A percentile compares a stretch with the other conserved stretches of the same genome.
These are phyloP conservation scores for Huntiella decipiens DNA, from an alignment of 2,329 filamentous ascomycete species.

Conservation along the genomic window DNA sequence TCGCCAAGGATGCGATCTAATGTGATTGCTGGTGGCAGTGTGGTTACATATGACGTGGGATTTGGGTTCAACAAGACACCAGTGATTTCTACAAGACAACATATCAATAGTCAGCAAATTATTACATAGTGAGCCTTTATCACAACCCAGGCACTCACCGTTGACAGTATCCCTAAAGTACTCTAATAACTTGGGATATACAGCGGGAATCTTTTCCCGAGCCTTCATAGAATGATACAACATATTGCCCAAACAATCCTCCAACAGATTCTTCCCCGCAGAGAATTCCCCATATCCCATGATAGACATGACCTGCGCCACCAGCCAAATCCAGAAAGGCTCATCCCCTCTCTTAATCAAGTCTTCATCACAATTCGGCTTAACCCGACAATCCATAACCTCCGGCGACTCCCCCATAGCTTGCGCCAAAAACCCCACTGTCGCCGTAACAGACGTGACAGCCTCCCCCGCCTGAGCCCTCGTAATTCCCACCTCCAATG, in stretches of 20 bases:
- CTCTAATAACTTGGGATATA: conserved; percentile 9
- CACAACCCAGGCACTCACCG: conserved; percentile 3
- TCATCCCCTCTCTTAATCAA: conserved; percentile 33
- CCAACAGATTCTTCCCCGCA: conserved; percentile 5
- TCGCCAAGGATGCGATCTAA: conserved; percentile 18
- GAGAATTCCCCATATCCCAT: conserved; percentile 31
- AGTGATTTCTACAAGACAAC: conserved; percentile 7
- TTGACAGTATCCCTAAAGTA: conserved; percentile 11
- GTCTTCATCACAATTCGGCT: conserved; percentile 23
- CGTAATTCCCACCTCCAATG: background rate
- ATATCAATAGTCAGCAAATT: conserved; percentile 2
- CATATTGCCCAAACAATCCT: conserved; percentile 10
- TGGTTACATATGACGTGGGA: conserved; percentile 12
- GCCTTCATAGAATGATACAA: conserved; percentile 10
- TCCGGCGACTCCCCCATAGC: conserved; percentile 57
- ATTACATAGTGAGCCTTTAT: background rate
- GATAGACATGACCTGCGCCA: conserved; percentile 37
- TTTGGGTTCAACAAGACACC: conserved; percentile 8
- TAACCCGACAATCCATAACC: conserved; percentile 34
- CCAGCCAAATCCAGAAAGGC: conserved; percentile 46
- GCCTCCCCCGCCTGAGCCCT: background rate
- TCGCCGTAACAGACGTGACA: background rate
- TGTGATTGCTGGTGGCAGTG: conserved; percentile 23
- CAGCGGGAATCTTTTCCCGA: conserved; percentile 6
- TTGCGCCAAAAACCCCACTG: conserved; percentile 1